Conservation (phyloP, 768 basidiomycete species). For the Mycena alexandri region DNA sequence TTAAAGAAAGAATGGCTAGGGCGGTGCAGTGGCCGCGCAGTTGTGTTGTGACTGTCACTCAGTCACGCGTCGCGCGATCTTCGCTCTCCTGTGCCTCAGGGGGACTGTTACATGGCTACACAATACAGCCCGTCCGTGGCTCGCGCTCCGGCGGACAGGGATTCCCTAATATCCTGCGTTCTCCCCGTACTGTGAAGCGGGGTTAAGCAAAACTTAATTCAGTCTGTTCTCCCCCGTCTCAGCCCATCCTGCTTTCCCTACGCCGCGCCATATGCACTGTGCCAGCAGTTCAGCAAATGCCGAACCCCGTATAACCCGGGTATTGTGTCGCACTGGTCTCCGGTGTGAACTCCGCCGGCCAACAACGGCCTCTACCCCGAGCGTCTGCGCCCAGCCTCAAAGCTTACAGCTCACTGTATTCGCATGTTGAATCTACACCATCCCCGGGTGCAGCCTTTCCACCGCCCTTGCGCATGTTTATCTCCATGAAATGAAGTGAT, state of each 20-base stretch:
- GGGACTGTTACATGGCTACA: too few species aligned
- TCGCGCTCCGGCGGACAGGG: conserved; percentile 2
- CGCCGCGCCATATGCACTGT: background rate
- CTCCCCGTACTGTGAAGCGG: background rate
- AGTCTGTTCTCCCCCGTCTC: background rate
- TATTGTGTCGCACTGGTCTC: background rate
- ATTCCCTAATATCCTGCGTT: background rate
- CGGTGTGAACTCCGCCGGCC: conserved; percentile 18
- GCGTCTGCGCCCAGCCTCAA: too few species aligned
- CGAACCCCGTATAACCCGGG: conserved; percentile 10
- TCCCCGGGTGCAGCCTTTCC: background rate
- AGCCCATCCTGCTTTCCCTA: conserved; percentile 1
- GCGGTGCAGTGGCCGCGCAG: too few species aligned
- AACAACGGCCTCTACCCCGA: background rate
- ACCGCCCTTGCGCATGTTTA: conserved; percentile 23
- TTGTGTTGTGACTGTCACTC: too few species aligned
- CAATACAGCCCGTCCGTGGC: background rate
- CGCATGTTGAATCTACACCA: conserved; percentile 16
- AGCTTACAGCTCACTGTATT: conserved; percentile 5
- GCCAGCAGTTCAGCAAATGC: background rate
- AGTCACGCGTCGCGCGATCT: too few species aligned
- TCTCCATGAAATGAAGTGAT: conserved; percentile 6
- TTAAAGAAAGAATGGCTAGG: background rate
- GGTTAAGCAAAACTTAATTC: conserved; percentile 17
- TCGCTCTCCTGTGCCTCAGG: too few species aligned